Base-by-base conservation (phyloP, 2,329 filamentous ascomycete species). In the Diaporthe humulicola region DNA sequence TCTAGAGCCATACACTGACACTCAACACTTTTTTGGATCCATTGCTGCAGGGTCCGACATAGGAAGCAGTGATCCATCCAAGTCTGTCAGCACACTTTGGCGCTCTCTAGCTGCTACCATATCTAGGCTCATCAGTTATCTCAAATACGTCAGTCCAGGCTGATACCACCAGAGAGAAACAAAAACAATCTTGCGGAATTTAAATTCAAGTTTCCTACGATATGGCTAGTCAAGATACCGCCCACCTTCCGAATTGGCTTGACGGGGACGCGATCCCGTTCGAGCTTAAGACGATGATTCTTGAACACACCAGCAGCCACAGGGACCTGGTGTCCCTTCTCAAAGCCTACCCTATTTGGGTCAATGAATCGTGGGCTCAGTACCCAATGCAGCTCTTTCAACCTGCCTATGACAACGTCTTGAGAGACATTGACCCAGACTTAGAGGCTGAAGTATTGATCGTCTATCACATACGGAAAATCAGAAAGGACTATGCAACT, bases 401-500 rank as follows among this genome's bases (percentile, higher is more conserved):
- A 19, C 45, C 8, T 2, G 64, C 64, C 33, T 28, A 25, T 33
- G 15, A 40, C 6, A 40, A 40, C 9, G 15, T 38, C 22, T 9
- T 69, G 0, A 4, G 2, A 1, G 14, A 22, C 4, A 19, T 52
- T 1, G 30, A 25, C 2, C 0, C 6, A 36, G 19, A 3, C 0
- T 0, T 54, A 2, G 14, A 6, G 22, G 1, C 15, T 14, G n/a
- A 40, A 7, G 1, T 17, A 12, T 2, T 54, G 2, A 1, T 6
- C 1, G 48, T 25, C 5, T 69, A 54, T 22, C 45, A 40, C 8
- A 12, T 69, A 28, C 64, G 64, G 25, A 54, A 28, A 12, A 40
- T 9, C 17, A 25, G 64, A 9, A 22, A 28, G 15, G 1, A 54
- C 4, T 22, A 54, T 17, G n/a, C 2, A 15, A 2, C 4, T 3